phyloP scores from a whole-genome alignment of 2,329 filamentous ascomycete species.

The Zasmidium cellare region DNA sequence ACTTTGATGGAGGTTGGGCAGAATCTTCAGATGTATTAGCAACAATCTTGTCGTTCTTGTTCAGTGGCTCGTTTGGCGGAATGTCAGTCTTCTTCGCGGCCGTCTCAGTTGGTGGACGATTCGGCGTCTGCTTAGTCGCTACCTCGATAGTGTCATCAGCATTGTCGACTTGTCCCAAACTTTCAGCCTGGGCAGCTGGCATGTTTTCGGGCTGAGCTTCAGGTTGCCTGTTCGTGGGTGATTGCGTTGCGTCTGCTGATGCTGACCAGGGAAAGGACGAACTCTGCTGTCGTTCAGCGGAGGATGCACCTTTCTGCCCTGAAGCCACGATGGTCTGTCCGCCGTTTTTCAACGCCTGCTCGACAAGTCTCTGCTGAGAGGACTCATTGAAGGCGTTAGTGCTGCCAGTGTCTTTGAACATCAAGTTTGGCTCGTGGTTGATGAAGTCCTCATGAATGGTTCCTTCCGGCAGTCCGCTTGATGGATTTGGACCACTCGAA shows the following conservation, averaged over 20 bases:
- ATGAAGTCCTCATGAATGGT: constrained; percentile 39
- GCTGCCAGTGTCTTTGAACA: constrained; percentile 44
- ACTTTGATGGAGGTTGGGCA: neutral
- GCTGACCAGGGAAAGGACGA: constrained; percentile 30
- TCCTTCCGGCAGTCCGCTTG: constrained; percentile 31
- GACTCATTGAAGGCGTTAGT: constrained; percentile 44
- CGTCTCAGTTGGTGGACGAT: neutral
- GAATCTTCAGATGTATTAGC: neutral
- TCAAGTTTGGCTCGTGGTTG: constrained; percentile 39
- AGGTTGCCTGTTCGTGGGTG: constrained; percentile 19
- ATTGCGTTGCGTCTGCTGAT: constrained; percentile 13
- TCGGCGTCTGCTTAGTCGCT: neutral
- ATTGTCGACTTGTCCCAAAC: too few species aligned
- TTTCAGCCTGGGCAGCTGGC: too few species aligned
- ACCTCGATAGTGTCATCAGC: neutral
- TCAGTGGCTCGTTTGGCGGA: too few species aligned
- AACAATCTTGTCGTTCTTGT: neutral
- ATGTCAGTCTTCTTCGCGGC: neutral
- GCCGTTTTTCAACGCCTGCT: constrained; percentile 30
- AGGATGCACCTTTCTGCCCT: constrained; percentile 1
- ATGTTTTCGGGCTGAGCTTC: neutral
- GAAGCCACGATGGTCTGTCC: constrained; percentile 16
- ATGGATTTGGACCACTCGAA: constrained; percentile 15
- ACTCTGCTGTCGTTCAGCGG: constrained; percentile 18
- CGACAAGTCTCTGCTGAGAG: constrained; percentile 42